Conservation (phyloP, 306 rosid species). For the Malus domestica region ASM211411v1 NC_041798.1:37173501-37174000, state of each 20-base stretch:
- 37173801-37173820: background rate
- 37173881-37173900: background rate
- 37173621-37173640: background rate
- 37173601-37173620: background rate
- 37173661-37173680: slow-evolving; percentile 27
- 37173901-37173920: background rate
- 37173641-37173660: slow-evolving; percentile 3
- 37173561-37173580: slow-evolving; percentile 35
- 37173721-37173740: slow-evolving; percentile 41
- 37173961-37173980: background rate
- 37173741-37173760: slow-evolving; percentile 71
- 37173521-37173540: slow-evolving; percentile 29
- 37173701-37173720: slow-evolving; percentile 38
- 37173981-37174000: background rate
- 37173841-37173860: background rate
- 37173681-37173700: slow-evolving; percentile 26
- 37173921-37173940: background rate
- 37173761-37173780: slow-evolving; percentile 79
- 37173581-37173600: background rate
- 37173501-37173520: slow-evolving; percentile 24
- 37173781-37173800: slow-evolving; percentile 1
- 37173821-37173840: background rate
- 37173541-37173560: slow-evolving; percentile 23
- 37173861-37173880: background rate
- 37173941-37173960: background rate